Base-by-base conservation (phyloP, 2,329 filamentous ascomycete species). In the Alternaria ventricosa region DNA sequence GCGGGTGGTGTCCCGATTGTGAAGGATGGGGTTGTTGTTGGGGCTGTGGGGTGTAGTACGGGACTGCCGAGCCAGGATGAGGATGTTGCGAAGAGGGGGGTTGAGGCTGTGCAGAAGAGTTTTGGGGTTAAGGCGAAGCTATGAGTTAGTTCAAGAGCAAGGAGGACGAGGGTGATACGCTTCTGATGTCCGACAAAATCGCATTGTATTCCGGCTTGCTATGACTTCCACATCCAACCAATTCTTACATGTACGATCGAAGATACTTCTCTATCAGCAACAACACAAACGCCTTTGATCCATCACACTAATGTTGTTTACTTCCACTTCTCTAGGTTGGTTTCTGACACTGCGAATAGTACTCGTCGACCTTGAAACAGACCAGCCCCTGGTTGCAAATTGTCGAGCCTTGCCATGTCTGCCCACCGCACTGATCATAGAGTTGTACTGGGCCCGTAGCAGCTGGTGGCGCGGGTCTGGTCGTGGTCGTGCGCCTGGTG, bases 11-110 rank as follows among this genome's bases (percentile, higher is more conserved):
- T 87, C 5, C 86, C 86, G 5, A 83, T 88, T 67, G 68, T 80
- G 41, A 73, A 71, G 46, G 81, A 83, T 55, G 85, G 85, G 3
- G 75, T 80, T 36, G 82, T 87, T 5, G 80, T 87, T 2, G 86
- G 86, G 0, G 86, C 85, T 3, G 81, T 88, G 61, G 86, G 86
- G 0, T 86, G 85, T 60, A 85, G 82, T 68, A 87, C 85, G 11
- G 86, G 86, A 22, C 85, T 83, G 56, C 86, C 86, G 53, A 79
- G 79, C 57, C 84, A 88, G 73, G 86, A 88, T 76, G 81, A 84
- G 59, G 82, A 86, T 71, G 84, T 86, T 68, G 85, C 85, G 55
- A 79, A 77, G 70, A 84, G 81, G 5, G 86, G 85, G 1, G 82
- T 86, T 15, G 84, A 86, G 64, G 86, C 84, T 28, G 80, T 81